phyloP scores from a whole-genome alignment of 768 basidiomycete species.

The Macrolepiota albuminosa region DNA sequence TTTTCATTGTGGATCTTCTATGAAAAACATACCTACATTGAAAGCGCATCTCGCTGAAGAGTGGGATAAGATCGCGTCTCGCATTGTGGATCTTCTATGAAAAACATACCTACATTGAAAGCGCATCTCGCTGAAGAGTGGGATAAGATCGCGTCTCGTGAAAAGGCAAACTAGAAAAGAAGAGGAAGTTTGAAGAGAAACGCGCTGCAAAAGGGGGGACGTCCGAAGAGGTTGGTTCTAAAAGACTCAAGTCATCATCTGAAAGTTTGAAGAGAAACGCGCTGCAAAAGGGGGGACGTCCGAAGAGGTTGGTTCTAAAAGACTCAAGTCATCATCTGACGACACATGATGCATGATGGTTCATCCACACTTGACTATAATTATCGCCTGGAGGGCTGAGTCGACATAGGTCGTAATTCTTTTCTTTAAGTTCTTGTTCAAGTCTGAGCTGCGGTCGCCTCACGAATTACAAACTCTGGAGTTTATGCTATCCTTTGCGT shows the following conservation, averaged over 20 bases:
- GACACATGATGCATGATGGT: background rate
- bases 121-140: slow-evolving; percentile 73
- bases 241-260: slow-evolving; percentile 7
- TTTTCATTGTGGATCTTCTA: slow-evolving; percentile 57
- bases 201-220: background rate
- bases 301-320: no score
- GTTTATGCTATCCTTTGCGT: background rate
- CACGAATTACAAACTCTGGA: background rate
- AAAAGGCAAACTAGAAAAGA: slow-evolving; percentile 36
- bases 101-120: slow-evolving; percentile 74
- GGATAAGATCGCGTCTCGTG: slow-evolving; percentile 41
- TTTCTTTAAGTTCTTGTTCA: background rate
- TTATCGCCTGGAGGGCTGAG: background rate
- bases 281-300: no score
- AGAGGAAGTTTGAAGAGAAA: slow-evolving; percentile 34
- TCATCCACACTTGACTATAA: background rate
- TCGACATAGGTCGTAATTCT: background rate
- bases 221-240: slow-evolving; percentile 5
- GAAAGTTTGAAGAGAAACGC: background rate
- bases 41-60: slow-evolving; percentile 76
- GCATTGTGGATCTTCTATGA: slow-evolving; percentile 53
- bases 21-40: slow-evolving; percentile 70
- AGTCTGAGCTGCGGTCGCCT: background rate
- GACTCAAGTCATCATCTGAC: background rate
- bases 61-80: slow-evolving; percentile 47